Evolutionary conservation across 768 basidiomycete genomes (phyloP).

Genomic region (Amanita rimosa): DNA sequence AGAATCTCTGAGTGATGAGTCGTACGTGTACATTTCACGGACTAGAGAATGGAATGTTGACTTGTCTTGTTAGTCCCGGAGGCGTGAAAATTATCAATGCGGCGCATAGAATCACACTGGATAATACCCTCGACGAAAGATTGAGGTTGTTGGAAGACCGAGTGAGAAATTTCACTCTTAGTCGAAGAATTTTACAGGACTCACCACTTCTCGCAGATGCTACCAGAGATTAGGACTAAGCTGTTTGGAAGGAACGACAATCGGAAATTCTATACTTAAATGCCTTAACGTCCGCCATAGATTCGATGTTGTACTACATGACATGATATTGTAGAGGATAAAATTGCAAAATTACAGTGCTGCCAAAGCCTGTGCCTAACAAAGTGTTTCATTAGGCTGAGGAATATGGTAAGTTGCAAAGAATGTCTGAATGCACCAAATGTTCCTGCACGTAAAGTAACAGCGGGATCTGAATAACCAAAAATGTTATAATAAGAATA

Average conservation of each 20-base stretch:
- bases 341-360: background rate
- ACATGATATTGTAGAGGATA: background rate
- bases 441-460: slow-evolving; percentile 4
- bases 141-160: slow-evolving; percentile 82
- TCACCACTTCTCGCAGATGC: slow-evolving; percentile 50
- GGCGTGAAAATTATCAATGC: slow-evolving; percentile 72
- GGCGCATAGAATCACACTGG: slow-evolving; percentile 70
- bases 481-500: slow-evolving; percentile 6
- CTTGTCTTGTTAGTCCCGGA: slow-evolving; percentile 61
- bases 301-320: no score
- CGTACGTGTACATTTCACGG: slow-evolving; percentile 30
- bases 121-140: slow-evolving; percentile 93
- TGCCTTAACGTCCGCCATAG: no score
- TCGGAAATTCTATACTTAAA: slow-evolving; percentile 78
- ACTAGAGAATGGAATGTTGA: background rate
- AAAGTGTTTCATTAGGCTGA: background rate
- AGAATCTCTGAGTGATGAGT: slow-evolving; percentile 51
- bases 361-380: background rate
- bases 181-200: background rate
- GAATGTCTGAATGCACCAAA: slow-evolving; percentile 1
- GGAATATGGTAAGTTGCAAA: background rate
- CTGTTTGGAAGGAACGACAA: slow-evolving; percentile 88
- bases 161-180: slow-evolving; percentile 29
- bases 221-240: slow-evolving; percentile 86
- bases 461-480: background rate